These are phyloP conservation scores for Leishmania gerbilli DNA, from an alignment of 208 protist species.

Conservation along the genomic window DNA sequence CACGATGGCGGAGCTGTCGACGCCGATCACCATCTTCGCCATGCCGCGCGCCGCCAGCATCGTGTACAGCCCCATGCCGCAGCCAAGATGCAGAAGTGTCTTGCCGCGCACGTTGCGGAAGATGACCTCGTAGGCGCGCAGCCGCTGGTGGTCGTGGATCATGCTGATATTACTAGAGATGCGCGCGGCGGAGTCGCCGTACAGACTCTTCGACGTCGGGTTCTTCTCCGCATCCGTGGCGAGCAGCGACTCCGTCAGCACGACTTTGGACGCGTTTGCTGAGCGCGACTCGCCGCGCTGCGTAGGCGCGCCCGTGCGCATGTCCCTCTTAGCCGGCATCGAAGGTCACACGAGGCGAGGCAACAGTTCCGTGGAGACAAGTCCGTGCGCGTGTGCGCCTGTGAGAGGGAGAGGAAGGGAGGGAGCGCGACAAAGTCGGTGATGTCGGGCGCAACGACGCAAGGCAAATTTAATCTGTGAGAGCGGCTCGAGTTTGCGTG, in stretches of 20 bases:
- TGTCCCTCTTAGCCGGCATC: conserved; percentile 24
- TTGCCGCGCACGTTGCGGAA: conserved; percentile 81
- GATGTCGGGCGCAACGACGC: neutral
- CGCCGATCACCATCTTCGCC: conserved; percentile 78
- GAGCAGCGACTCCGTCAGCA: conserved; percentile 75
- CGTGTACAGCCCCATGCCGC: conserved; percentile 87
- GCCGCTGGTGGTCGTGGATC: conserved; percentile 75
- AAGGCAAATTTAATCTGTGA: neutral
- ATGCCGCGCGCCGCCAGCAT: conserved; percentile 80
- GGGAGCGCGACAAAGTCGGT: neutral
- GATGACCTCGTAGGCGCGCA: conserved; percentile 81
- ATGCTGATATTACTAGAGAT: conserved; percentile 74
- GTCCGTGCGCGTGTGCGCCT: neutral
- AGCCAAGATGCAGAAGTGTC: conserved; percentile 85
- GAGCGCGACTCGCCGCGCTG: conserved; percentile 23
- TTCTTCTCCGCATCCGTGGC: conserved; percentile 86
- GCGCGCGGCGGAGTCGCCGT: conserved; percentile 79
- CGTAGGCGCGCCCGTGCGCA: neutral
- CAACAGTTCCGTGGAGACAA: neutral
- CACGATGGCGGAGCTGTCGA: conserved; percentile 85
- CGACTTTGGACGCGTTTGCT: conserved; percentile 29
- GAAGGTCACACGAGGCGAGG: neutral
- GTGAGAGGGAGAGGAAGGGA: neutral
- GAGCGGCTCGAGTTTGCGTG: neutral
- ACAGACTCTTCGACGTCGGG: conserved; percentile 83